These are phyloP conservation scores for Brassica incana DNA, from an alignment of 345 rosid species.

Conservation along the genomic window DNA sequence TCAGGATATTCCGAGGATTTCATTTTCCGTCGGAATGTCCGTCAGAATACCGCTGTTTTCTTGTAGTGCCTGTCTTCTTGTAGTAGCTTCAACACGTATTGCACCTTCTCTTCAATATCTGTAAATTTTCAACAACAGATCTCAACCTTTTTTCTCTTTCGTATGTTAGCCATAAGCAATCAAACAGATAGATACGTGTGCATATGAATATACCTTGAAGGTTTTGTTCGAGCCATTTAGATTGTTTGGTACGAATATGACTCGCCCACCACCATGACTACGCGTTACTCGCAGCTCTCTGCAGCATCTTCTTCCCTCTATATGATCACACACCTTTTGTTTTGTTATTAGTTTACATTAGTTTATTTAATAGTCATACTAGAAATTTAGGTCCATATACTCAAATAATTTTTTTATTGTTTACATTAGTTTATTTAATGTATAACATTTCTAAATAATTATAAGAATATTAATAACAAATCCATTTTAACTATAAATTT, in stretches of 20 bases:
- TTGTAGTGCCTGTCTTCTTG: slow-evolving; percentile 92
- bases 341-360: neutral
- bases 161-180: neutral
- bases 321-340: neutral
- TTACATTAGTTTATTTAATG: too few species aligned
- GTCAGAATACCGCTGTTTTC: too few species aligned
- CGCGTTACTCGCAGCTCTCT: slow-evolving; percentile 98
- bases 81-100: slow-evolving; percentile 57
- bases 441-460: too few species aligned
- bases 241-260: slow-evolving; percentile 95
- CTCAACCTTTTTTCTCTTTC: neutral
- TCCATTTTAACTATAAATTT: too few species aligned
- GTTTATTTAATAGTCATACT: too few species aligned
- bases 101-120: slow-evolving; percentile 96
- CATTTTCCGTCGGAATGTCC: too few species aligned
- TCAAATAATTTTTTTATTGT: too few species aligned
- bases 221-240: slow-evolving; percentile 98
- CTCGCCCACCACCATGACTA: slow-evolving; percentile 99
- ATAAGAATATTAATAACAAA: too few species aligned
- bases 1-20: too few species aligned
- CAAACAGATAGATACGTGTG: slow-evolving; percentile 13
- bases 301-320: slow-evolving; percentile 55
- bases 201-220: slow-evolving; percentile 62
- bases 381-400: too few species aligned
- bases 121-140: slow-evolving; percentile 18